Evolutionary conservation across 352 stramenopile species (phyloP), one percentile per base, ranked within the genome.

Genomic region (Globisporangium sylvaticum): DNA sequence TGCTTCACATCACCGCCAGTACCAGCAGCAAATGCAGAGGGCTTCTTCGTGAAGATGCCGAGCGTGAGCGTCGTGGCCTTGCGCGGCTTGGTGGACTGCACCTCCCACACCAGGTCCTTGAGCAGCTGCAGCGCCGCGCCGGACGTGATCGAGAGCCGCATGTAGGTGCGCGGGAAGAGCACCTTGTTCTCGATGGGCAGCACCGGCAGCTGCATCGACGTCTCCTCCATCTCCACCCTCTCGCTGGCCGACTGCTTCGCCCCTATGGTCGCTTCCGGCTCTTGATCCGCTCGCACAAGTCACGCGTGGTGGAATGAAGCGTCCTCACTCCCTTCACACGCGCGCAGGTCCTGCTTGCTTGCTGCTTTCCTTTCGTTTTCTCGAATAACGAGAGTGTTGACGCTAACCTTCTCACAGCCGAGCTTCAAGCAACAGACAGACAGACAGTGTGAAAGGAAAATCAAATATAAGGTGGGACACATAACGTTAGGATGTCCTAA

Each of bases 51-150:
- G 67, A 92, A 92, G 32, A 92, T 79, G 14, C 78, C 84, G 3
- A 92, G 65, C 37, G 78, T 73, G 6, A 93, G 73, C 24, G 83
- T 84, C 39, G 74, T 68, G 10, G 71, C 66, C 42, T 75, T 77
- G 22, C 70, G 69, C n/a, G 76, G 67, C 66, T 82, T 88, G 55
- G 73, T 78, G 58, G 78, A 72, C 32, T 84, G 80, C 15, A 88
- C 80, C 56, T 93, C 81, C 85, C 81, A 93, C 20, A 93, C 78
- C 9, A 91, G 71, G 59, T 93, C 83, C 58, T 93, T 91, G 50
- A 93, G 79, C 46, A 93, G 77, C 71, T 89, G 81, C 65, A 93
- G 72, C 56, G 80, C 80, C 22, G 76, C 79, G 18, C 81, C 58
- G 31, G 81, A 83, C 65, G 79, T 88, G 61, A 91, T 84, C 58